Percentiles rank a stretch among this genome's conserved stretches.
Evolutionary conservation across 2,329 filamentous ascomycete species (phyloP).

Genomic region (Decorospora gaudefroyi): DNA sequence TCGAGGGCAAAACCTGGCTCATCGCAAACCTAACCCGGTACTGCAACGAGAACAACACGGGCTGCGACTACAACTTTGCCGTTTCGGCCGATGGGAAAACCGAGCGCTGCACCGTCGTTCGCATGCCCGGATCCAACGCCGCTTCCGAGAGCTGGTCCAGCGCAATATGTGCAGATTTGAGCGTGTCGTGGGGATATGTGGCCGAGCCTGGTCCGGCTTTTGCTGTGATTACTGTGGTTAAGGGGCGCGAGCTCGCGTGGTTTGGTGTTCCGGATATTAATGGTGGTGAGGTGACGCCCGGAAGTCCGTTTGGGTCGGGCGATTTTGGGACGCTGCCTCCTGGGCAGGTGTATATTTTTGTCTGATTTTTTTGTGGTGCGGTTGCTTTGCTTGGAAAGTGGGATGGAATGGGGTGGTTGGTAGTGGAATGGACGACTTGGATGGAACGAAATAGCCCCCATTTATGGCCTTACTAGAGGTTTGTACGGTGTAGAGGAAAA

Average conservation of each 20-base stretch:
- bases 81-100: slow-evolving; percentile 17
- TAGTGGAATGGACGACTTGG: too few species aligned
- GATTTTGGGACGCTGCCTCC: slow-evolving; percentile 13
- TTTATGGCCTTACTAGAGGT: too few species aligned
- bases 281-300: slow-evolving; percentile 15
- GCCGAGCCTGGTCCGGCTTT: slow-evolving; percentile 16
- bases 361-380: too few species aligned
- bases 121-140: slow-evolving; percentile 20
- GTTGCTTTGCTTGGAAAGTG: too few species aligned
- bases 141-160: slow-evolving; percentile 20
- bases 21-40: slow-evolving; percentile 18
- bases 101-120: slow-evolving; percentile 20
- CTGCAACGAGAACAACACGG: slow-evolving; percentile 18
- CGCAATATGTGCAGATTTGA: slow-evolving; percentile 11
- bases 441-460: too few species aligned
- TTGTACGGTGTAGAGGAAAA: too few species aligned
- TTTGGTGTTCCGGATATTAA: slow-evolving; percentile 22
- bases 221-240: slow-evolving; percentile 19
- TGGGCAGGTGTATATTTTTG: too few species aligned
- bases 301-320: slow-evolving; percentile 21
- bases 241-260: slow-evolving; percentile 20
- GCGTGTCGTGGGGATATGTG: slow-evolving; percentile 21
- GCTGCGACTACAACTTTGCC: slow-evolving; percentile 26
- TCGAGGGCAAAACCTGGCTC: slow-evolving; percentile 20
- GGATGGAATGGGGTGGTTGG: too few species aligned